Conservation (phyloP, 2,329 filamentous ascomycete genomes). For the Truncatella angustata region DNA sequence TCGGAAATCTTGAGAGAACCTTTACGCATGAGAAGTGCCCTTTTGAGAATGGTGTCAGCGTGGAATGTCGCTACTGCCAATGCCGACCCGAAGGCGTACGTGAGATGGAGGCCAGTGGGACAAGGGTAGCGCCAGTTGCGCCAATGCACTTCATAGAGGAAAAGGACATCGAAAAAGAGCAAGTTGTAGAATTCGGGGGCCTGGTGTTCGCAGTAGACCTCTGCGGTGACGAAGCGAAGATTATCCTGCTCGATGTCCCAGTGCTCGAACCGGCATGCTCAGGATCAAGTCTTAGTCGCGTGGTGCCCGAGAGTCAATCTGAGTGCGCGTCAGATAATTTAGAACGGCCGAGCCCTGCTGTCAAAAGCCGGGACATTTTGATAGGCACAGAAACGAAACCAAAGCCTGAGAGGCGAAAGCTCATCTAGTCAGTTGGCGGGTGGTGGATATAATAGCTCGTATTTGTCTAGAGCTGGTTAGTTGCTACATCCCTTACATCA, state of each 20-base stretch:
- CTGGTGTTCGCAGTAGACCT: conserved; percentile 21
- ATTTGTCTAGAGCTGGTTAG: too few relatives aligned
- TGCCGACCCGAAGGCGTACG: not conserved
- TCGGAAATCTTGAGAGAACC: not conserved
- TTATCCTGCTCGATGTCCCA: conserved; percentile 18
- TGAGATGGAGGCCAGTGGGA: conserved; percentile 3
- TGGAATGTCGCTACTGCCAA: conserved; percentile 23
- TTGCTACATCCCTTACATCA: too few relatives aligned
- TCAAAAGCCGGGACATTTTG: too few relatives aligned
- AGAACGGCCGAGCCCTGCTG: too few relatives aligned
- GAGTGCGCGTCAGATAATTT: too few relatives aligned
- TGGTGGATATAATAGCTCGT: too few relatives aligned
- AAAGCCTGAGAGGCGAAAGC: too few relatives aligned
- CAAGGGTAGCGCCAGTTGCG: conserved; percentile 19
- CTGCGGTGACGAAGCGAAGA: conserved; percentile 14
- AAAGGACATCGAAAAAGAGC: conserved; percentile 11
- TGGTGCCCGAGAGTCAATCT: too few relatives aligned
- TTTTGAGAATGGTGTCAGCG: not conserved
- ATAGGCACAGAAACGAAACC: too few relatives aligned
- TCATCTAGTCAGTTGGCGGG: too few relatives aligned
- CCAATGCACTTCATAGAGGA: conserved; percentile 20
- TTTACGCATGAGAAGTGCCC: not conserved
- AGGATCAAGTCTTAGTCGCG: not conserved
- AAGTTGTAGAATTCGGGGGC: conserved; percentile 18
- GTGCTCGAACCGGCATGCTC: not conserved